Evolutionary conservation across 139 green algal genomes (phyloP), one percentile per base, ranked within the genome.

Genomic region (Tetraselmis chui): DNA sequence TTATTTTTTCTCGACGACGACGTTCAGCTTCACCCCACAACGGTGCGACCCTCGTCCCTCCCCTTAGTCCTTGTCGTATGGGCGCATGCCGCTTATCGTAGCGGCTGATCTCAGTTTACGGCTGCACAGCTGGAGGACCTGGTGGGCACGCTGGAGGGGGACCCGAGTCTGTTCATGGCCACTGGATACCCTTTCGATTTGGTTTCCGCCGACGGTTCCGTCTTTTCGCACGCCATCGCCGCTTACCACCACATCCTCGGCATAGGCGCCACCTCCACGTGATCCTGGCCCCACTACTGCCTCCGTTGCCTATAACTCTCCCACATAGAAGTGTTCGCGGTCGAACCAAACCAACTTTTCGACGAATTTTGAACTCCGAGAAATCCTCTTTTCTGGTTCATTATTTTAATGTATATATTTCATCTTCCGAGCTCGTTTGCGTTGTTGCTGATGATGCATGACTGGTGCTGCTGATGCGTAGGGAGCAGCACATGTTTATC

Each of bases 171-270:
- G 0, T 95, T 96, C 83, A 93, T 97, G 89, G 90, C 87, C 23
- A 97, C 94, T 85, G 95, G 95, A 1, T 98, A 97, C 76, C 95
- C 95, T 0, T 97, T 97, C 82, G 95, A 98, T 78, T 78, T 98
- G 1, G 89, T 67, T 5, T 18, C 45, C 45, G 45, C 45, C 18
- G 45, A 67, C 45, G 45, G 45, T 18, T 25, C 11, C 45, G 45
- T 67, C 5, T 67, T 67, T 18, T 67, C 45, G 45, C 45, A 67
- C 45, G 45, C 45, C 45, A 67, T 67, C 18, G 45, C 45, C 11
- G 45, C 45, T 5, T 67, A 67, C 45, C 45, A 67, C 18, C 45
- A 67, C 45, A 67, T 67, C 45, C 45, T 67, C 45, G 18, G 11
- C 45, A 67, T 67, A 5, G 45, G 45, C 45, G 45, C 45, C 45